Percentiles rank a stretch among this genome's conserved stretches.
Evolutionary conservation across 495 filamentous ascomycete species (phyloP).

Genomic region (Viridothelium virens): DNA sequence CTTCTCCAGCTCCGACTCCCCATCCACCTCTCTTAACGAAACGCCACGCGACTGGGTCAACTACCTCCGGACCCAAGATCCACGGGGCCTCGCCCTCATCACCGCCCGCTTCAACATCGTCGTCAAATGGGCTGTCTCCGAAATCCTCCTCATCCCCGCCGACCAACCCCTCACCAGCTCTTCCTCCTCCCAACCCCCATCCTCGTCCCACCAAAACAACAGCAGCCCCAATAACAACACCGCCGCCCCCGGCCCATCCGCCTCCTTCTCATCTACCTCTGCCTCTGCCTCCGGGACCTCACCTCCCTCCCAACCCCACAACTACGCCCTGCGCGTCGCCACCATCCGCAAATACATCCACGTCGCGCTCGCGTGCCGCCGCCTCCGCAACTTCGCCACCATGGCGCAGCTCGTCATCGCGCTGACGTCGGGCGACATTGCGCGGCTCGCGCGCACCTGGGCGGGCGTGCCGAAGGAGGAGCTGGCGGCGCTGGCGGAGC

Average conservation of each 20-base stretch:
- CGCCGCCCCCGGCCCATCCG: too few species aligned
- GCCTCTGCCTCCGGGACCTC: background rate
- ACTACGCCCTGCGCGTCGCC: conserved; percentile 39
- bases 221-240: too few species aligned
- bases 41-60: conserved; percentile 81
- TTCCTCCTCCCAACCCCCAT: background rate
- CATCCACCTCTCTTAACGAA: conserved; percentile 53
- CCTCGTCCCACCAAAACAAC: background rate
- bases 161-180: background rate
- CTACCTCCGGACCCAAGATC: conserved; percentile 72
- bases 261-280: too few species aligned
- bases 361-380: conserved; percentile 76
- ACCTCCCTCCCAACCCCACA: background rate
- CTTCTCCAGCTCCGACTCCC: conserved; percentile 47
- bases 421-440: conserved; percentile 71
- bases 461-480: conserved; percentile 63
- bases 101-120: conserved; percentile 95
- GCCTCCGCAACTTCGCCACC: conserved; percentile 88
- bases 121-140: conserved; percentile 93
- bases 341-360: conserved; percentile 89
- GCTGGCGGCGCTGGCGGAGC: conserved; percentile 61
- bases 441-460: conserved; percentile 76
- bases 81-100: conserved; percentile 86
- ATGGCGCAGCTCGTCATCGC: conserved; percentile 93
- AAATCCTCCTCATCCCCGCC: conserved; percentile 63